Evolutionary conservation across 495 filamentous ascomycete genomes (phyloP).

Genomic region (Tuber microsphaerosporum): DNA sequence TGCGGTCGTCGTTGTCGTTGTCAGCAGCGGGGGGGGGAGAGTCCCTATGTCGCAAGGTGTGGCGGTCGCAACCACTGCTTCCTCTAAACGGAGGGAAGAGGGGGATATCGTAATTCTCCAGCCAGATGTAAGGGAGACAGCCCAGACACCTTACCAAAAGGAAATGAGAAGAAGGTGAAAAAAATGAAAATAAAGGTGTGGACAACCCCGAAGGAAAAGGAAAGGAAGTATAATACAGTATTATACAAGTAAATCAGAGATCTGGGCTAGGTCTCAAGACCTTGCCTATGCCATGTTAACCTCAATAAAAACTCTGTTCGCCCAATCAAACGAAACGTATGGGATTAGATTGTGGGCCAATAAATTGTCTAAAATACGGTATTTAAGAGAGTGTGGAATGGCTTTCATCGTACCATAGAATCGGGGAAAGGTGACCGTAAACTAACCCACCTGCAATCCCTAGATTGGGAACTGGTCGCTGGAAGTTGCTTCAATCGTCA

Average conservation of each 20-base stretch:
- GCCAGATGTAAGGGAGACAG: neutral
- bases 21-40: slow-evolving; percentile 23
- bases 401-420: neutral
- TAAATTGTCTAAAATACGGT: neutral
- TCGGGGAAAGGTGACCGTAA: neutral
- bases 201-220: neutral
- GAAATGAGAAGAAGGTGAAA: neutral
- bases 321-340: neutral
- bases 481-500: slow-evolving; percentile 14
- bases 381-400: neutral
- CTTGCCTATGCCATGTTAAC: neutral
- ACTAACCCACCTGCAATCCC: neutral
- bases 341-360: neutral
- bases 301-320: neutral
- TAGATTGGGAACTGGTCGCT: neutral
- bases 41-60: slow-evolving; percentile 14
- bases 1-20: neutral
- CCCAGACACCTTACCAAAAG: neutral
- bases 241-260: neutral
- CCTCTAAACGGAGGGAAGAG: neutral
- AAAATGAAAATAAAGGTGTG: neutral
- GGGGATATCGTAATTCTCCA: neutral
- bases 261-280: neutral
- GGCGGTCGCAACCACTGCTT: slow-evolving; percentile 28
- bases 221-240: neutral